Evolutionary conservation across 352 stramenopile species (phyloP).

Genomic region (Plasmopara halstedii): DNA sequence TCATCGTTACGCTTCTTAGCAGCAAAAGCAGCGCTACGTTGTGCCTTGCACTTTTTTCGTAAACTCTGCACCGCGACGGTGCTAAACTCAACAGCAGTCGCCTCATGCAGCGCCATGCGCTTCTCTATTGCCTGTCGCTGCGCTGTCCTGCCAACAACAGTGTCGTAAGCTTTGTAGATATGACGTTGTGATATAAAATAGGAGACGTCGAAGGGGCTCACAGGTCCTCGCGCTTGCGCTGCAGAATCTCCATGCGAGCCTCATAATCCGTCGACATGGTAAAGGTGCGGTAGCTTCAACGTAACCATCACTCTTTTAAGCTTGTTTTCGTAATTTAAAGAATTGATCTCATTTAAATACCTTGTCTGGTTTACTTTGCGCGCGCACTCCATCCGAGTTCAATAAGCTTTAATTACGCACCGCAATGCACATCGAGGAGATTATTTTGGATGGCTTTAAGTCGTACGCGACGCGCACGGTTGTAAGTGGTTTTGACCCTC

Average conservation of each 20-base stretch:
- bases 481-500: constrained; percentile 96
- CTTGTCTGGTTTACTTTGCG: no score
- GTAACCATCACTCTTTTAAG: neutral
- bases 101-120: constrained; percentile 56
- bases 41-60: constrained; percentile 54
- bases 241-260: constrained; percentile 53
- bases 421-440: constrained; percentile 98
- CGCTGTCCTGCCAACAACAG: constrained; percentile 31
- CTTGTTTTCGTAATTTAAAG: neutral
- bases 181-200: neutral
- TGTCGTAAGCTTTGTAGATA: neutral
- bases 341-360: no score
- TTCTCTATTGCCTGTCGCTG: constrained; percentile 61
- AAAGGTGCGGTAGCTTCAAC: constrained; percentile 20
- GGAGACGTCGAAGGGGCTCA: constrained; percentile 10
- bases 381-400: neutral
- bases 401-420: neutral
- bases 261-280: constrained; percentile 53
- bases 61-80: constrained; percentile 53
- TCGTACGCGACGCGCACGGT: constrained; percentile 98
- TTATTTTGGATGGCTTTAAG: constrained; percentile 99
- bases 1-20: constrained; percentile 61
- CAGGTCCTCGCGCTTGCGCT: constrained; percentile 48
- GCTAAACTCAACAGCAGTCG: constrained; percentile 71
- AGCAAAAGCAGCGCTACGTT: constrained; percentile 28